Conservation (phyloP, 176 grass and related monocot species). For the Melocanna baccifera region DNA sequence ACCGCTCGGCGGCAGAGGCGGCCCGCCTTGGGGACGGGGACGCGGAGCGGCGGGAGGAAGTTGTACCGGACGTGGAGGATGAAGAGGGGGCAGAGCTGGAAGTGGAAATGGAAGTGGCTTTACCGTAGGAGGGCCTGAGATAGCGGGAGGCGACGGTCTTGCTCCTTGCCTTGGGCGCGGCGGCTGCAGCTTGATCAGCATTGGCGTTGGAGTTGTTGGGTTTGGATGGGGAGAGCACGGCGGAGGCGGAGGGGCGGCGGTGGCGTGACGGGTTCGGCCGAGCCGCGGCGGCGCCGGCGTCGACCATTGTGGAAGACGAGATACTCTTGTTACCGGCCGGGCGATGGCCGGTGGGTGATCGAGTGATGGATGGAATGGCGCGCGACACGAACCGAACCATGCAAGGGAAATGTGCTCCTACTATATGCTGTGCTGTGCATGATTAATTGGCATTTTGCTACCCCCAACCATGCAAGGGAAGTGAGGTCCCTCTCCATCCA, state of each 20-base stretch:
- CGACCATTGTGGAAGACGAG: not conserved
- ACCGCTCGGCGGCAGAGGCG: slow-evolving; percentile 5
- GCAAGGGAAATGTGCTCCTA: not conserved
- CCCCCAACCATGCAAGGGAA: too few species aligned
- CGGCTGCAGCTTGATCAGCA: not conserved
- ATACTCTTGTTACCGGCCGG: not conserved
- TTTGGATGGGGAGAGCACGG: slow-evolving; percentile 16
- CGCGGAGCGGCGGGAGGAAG: not conserved
- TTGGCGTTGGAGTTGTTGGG: not conserved
- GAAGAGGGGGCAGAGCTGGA: not conserved
- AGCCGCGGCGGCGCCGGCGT: not conserved
- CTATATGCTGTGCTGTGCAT: not conserved
- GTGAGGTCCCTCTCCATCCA: too few species aligned
- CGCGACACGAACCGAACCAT: not conserved
- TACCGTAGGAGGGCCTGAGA: slow-evolving; percentile 21
- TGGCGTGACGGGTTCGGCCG: not conserved
- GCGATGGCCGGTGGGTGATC: not conserved
- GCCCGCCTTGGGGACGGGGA: not conserved
- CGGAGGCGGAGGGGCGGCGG: not conserved
- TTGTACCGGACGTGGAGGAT: not conserved
- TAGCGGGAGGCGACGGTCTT: slow-evolving; percentile 28
- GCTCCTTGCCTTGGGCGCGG: not conserved
- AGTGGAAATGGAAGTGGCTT: not conserved
- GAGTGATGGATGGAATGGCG: not conserved
- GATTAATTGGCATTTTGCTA: too few species aligned